Base-by-base conservation (phyloP, 345 rosid species). In the Reutealis trisperma region DNA sequence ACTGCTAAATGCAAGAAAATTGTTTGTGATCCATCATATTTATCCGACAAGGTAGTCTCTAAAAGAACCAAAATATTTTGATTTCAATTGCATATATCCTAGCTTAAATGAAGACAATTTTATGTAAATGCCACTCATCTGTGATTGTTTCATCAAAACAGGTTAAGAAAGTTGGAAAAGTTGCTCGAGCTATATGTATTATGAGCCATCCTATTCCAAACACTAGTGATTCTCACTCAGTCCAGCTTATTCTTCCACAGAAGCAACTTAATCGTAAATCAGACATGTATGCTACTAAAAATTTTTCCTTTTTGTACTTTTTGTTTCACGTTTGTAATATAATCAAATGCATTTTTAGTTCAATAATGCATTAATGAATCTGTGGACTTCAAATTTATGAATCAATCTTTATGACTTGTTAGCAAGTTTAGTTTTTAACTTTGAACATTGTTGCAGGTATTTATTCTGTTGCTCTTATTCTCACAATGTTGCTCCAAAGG, bases 1-100 rank as follows among this genome's bases (percentile, higher is more conserved):
- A 93, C 97, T 81, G 97, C 97, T 11, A 96, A 91, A 84, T 93
- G 98, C 88, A 91, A 93, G 84, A 96, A 93, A 87, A 88, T 90
- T 81, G 96, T 96, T 12, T 92, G 94, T 55, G 97, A 90, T 79
- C 97, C 97, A 34, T 93, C 94, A n/a, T 95, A 95, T 82, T 85
- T 95, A 81, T 83, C 91, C 34, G 84, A 88, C 54, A 96, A 93
- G 93, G 98, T 93, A 90, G 77, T 42, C 30, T 25, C 71, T 18
- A 5, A 24, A 61, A 12, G 42, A 72, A 27, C 1, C 51, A 58
- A 24, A 14, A 6, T 4, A 47, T 16, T 47, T 16, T 51, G 64
- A 42, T 66, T 21, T 57, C 19, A 24, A 25, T 41, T 32, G 37
- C 37, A 34, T 34, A 34, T 1, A 32, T 1, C 37, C 3, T 32